Percentiles rank a stretch among this genome's conserved stretches.
Conservation (phyloP, 495 filamentous ascomycete species). For the Cercophora scortea region DNA sequence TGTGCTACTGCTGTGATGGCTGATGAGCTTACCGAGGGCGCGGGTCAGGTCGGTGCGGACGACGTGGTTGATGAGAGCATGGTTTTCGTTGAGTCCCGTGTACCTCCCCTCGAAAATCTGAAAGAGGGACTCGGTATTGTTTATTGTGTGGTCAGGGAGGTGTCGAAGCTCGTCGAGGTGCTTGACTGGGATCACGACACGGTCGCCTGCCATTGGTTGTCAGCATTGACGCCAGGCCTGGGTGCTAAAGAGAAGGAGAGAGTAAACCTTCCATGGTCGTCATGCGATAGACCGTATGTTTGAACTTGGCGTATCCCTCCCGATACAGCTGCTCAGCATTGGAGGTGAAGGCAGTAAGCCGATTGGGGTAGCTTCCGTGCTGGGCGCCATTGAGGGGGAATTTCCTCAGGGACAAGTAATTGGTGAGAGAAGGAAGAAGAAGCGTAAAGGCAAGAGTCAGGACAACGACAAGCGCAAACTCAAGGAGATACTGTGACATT, state of each 20-base stretch:
- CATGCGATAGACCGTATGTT: neutral
- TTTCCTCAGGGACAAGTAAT: neutral
- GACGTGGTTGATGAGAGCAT: neutral
- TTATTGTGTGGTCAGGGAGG: neutral
- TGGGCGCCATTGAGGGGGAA: neutral
- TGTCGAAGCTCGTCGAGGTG: neutral
- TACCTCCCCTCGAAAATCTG: neutral
- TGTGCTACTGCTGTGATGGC: neutral
- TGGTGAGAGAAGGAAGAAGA: no score
- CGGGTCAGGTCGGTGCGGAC: neutral
- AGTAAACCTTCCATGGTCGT: neutral
- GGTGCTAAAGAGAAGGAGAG: no score
- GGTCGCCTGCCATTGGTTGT: neutral
- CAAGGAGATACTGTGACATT: no score
- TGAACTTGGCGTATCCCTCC: neutral
- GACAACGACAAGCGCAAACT: no score
- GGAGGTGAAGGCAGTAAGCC: neutral
- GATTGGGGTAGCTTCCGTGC: neutral
- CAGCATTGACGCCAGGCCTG: no score
- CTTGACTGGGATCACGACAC: neutral
- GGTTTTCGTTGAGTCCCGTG: neutral
- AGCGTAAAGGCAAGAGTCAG: no score
- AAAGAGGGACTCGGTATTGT: neutral
- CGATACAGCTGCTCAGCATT: neutral
- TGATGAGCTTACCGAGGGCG: neutral